Base-by-base conservation (phyloP, 768 basidiomycete species). In the Trametes elegans region DNA sequence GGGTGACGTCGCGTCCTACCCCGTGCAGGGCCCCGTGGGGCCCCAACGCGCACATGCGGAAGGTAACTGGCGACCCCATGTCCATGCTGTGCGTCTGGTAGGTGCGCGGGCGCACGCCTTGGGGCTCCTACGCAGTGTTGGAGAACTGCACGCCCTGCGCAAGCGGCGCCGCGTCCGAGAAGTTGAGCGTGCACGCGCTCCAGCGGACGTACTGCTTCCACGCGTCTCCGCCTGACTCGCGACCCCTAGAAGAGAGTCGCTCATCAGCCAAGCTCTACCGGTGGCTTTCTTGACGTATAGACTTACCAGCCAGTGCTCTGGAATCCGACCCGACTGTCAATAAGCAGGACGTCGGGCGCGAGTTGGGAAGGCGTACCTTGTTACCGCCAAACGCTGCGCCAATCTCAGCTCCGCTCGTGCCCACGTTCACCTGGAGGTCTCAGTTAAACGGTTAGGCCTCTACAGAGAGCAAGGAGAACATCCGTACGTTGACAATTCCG, bases 191-290 rank as follows among this genome's bases (percentile, higher is more conserved):
- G 69, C 91, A 94, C 41, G 88, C 83, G 70, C 87, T 87, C 90
- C 90, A 95, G 47, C 92, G 83, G 35, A 94, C 89, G 63, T 94
- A 94, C 70, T 96, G 91, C 70, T 95, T 94, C 96, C 96, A 98
- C n/a, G 95, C 89, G 71, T 98, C 96, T 48, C 95, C 95, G 34
- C 96, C 96, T 7, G 91, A 93, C 75, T 98, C 96, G 44, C 96
- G 84, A 18, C 96, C 96, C 93, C 88, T 88, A 61, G 26, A 65
- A 57, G 41, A 55, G 38, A 6, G 11, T n/a, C n/a, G n/a, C n/a
- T 29, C 5, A n/a, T 44, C 26, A 44, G 61, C 26, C n/a, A 24
- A 31, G 31, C 23, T 35, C 26, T 24, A 11, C 6, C 31, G n/a
- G 24, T 23, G 26, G 8, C 2, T 28, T 32, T 31, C 16, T 19